phyloP scores from a whole-genome alignment of 2,329 filamentous ascomycete species.

The Colletotrichum siamense region DNA sequence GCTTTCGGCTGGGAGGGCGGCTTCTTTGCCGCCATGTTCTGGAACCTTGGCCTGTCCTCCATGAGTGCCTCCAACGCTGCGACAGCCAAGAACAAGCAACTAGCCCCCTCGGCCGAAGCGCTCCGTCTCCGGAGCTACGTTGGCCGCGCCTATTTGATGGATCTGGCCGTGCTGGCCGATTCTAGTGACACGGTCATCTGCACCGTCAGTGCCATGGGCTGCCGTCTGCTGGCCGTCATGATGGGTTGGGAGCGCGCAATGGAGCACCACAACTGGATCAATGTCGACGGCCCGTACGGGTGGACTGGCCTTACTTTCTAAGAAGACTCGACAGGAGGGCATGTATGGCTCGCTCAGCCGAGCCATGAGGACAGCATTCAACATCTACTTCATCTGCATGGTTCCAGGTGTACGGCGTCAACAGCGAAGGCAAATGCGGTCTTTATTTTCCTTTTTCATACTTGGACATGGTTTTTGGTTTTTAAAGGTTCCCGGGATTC shows the following conservation, averaged over 20 bases:
- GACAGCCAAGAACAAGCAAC: conserved; percentile 35
- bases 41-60: conserved; percentile 68
- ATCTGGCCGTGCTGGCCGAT: conserved; percentile 74
- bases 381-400: conserved; percentile 3
- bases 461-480: neutral
- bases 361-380: neutral
- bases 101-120: conserved; percentile 55
- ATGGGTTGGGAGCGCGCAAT: conserved; percentile 81
- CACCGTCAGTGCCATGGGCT: conserved; percentile 75
- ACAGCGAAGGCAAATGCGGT: neutral
- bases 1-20: conserved; percentile 87
- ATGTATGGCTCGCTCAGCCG: conserved; percentile 1
- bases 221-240: conserved; percentile 81
- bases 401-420: conserved; percentile 15
- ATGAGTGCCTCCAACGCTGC: conserved; percentile 40
- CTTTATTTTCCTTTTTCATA: neutral
- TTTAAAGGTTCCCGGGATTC: neutral
- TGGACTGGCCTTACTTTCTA: conserved; percentile 56
- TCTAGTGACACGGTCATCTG: conserved; percentile 77
- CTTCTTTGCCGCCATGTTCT: conserved; percentile 84
- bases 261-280: conserved; percentile 69
- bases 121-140: conserved; percentile 75
- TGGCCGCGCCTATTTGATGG: conserved; percentile 81
- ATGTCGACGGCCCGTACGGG: conserved; percentile 75
- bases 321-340: neutral